Evolutionary conservation across 768 basidiomycete species (phyloP).

Genomic region (Leucogyrophana mollusca): DNA sequence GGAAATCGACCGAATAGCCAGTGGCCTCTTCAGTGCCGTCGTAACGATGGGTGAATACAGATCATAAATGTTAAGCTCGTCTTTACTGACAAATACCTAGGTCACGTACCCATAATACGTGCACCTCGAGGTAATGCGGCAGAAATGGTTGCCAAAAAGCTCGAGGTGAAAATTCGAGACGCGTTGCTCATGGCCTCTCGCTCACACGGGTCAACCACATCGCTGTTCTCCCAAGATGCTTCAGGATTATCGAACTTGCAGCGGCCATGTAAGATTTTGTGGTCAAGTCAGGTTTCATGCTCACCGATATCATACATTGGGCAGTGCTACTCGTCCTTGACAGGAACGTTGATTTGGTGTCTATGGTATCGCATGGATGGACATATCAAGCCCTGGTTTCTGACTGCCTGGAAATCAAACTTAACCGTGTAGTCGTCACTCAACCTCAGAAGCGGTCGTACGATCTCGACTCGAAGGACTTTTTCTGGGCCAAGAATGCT

Average conservation of each 20-base stretch:
- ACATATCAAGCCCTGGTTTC: conserved; percentile 98
- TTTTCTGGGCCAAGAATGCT: conserved; percentile 98
- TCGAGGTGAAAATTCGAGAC: conserved; percentile 91
- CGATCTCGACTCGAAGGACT: conserved; percentile 97
- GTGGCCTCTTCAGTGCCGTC: conserved; percentile 87
- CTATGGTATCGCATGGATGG: conserved; percentile 96
- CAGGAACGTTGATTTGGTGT: conserved; percentile 90
- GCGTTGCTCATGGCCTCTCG: conserved; percentile 71
- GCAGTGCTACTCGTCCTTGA: conserved; percentile 92
- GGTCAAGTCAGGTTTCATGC: neutral
- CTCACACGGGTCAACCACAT: conserved; percentile 49
- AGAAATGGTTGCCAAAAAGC: conserved; percentile 97
- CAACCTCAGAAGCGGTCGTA: conserved; percentile 78
- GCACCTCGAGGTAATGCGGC: conserved; percentile 95
- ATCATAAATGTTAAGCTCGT: neutral
- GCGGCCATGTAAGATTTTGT: conserved; percentile 75
- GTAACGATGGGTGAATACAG: conserved; percentile 74
- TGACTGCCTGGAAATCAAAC: conserved; percentile 95
- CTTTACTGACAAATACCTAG: conserved; percentile 36
- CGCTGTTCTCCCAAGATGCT: conserved; percentile 77
- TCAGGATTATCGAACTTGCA: conserved; percentile 85
- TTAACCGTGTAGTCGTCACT: conserved; percentile 89
- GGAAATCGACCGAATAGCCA: conserved; percentile 90
- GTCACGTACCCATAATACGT: conserved; percentile 92
- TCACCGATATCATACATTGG: conserved; percentile 10